phyloP scores from a whole-genome alignment of 75 land plant genomes.

The Azolla pinnata region DNA sequence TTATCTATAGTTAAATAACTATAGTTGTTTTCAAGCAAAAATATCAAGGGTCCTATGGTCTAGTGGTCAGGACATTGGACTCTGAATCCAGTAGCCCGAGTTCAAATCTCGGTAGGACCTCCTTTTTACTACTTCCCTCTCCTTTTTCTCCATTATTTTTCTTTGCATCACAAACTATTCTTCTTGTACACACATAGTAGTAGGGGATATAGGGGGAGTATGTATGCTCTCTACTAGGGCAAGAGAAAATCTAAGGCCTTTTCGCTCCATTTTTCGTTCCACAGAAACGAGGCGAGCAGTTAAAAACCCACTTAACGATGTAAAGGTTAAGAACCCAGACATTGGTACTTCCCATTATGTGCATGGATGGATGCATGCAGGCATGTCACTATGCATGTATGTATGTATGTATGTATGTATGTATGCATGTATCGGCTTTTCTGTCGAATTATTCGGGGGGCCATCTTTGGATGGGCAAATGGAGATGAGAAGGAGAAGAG shows the following conservation, averaged over 20 bases:
- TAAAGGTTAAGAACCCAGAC: background rate
- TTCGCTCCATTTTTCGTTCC: too few species aligned
- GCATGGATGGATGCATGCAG: background rate
- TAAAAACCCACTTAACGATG: background rate
- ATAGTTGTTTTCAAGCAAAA: background rate
- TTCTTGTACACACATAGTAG: background rate
- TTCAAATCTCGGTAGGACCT: constrained; percentile 72
- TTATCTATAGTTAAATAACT: too few species aligned
- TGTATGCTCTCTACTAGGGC: too few species aligned
- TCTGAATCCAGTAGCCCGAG: constrained; percentile 75
- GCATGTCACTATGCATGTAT: background rate
- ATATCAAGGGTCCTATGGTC: constrained; percentile 53
- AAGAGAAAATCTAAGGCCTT: too few species aligned
- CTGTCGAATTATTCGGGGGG: background rate
- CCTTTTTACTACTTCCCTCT: background rate
- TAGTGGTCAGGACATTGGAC: too few species aligned
- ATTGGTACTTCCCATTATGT: background rate
- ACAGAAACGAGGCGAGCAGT: too few species aligned
- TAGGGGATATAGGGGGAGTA: too few species aligned
- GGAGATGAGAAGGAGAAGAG: background rate
- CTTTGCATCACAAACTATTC: background rate
- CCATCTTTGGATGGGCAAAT: too few species aligned
- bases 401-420: background rate
- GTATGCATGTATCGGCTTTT: background rate
- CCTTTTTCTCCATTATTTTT: background rate